Percentiles rank a stretch among this genome's conserved stretches.
Evolutionary conservation across 1,284 basidiomycete genomes (phyloP).

Genomic region (Cryptococcus amylolentus): DNA sequence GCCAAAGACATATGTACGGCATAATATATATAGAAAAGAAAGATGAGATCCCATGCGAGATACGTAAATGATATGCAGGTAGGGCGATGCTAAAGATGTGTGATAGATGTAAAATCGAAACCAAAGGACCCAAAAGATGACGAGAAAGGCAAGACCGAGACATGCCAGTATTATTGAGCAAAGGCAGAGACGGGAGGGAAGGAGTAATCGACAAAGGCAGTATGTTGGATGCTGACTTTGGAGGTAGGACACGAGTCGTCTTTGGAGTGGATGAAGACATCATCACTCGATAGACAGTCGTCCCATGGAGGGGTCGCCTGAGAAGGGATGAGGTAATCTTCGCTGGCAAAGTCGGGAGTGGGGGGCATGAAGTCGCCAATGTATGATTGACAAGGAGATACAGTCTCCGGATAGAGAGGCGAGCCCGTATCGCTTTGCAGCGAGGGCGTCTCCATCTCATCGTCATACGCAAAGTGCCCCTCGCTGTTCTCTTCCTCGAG

Average conservation of each 20-base stretch:
- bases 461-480: conserved; percentile 22
- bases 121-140: not conserved
- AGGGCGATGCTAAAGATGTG: too few species aligned
- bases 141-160: not conserved
- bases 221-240: not conserved
- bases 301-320: conserved; percentile 1
- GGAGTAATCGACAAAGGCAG: not conserved
- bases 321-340: conserved; percentile 7
- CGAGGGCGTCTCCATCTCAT: conserved; percentile 39
- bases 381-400: conserved; percentile 31
- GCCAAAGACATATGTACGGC: not conserved
- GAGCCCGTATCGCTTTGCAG: conserved; percentile 40
- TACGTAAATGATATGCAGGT: too few species aligned
- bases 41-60: too few species aligned
- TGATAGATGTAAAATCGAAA: not conserved
- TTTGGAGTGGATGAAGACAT: not conserved
- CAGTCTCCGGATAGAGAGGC: conserved; percentile 27
- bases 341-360: conserved; percentile 25
- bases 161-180: not conserved
- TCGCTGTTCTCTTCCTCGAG: conserved; percentile 21
- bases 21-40: too few species aligned
- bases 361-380: conserved; percentile 37
- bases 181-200: not conserved
- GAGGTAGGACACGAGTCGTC: not conserved
- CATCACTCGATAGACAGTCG: conserved; percentile 10